Evolutionary conservation across 257 asterid species (phyloP).

Genomic region (Capsicum chinense): DNA sequence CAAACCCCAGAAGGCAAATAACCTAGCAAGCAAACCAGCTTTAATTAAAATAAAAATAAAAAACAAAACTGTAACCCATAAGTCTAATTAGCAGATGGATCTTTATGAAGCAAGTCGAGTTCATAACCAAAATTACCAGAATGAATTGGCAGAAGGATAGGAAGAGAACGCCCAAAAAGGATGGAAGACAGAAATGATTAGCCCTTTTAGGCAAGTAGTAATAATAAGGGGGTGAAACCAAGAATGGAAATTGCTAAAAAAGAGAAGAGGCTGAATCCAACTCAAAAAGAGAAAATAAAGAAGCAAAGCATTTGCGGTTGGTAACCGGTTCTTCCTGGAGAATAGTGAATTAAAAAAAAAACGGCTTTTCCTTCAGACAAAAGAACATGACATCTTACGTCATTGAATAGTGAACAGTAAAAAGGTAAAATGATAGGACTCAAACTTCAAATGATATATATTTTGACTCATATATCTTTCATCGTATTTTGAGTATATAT

Average conservation of each 20-base stretch:
- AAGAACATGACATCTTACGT: not conserved
- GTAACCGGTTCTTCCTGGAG: conserved; percentile 20
- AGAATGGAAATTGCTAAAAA: conserved; percentile 14
- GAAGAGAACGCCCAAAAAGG: not conserved
- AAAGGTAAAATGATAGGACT: no score
- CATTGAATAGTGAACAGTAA: no score
- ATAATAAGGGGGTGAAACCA: not conserved
- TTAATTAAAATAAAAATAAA: not conserved
- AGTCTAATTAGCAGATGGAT: not conserved
- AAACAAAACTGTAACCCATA: not conserved
- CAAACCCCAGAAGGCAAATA: not conserved
- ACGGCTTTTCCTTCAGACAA: not conserved
- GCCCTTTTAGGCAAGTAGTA: not conserved
- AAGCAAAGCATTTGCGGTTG: not conserved
- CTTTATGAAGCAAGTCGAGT: not conserved
- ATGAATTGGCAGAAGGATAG: not conserved
- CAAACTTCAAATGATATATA: no score
- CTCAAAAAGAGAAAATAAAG: not conserved
- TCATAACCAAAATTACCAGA: not conserved
- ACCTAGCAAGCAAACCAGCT: not conserved
- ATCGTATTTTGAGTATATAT: no score
- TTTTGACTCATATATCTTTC: no score
- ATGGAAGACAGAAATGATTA: not conserved
- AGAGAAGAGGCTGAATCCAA: not conserved
- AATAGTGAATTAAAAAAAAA: not conserved